A percentile compares a stretch with the other conserved stretches of the same genome.
Evolutionary conservation across 2,329 filamentous ascomycete genomes (phyloP).

Genomic region (Stachybotrys chartarum): DNA sequence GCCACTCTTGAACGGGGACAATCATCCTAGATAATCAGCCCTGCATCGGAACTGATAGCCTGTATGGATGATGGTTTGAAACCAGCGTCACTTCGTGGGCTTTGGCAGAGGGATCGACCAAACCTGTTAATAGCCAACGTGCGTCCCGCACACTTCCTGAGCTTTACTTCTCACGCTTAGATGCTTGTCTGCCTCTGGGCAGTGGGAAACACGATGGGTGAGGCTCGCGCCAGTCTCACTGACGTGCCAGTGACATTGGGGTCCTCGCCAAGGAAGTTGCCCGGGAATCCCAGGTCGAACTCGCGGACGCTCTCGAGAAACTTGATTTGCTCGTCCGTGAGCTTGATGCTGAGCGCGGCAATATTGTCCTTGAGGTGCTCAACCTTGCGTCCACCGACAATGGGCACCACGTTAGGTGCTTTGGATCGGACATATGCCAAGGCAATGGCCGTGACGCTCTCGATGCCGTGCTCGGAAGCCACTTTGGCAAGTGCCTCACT

Average conservation of each 20-base stretch:
- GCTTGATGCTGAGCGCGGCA: conserved; percentile 39
- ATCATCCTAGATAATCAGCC: too few relatives aligned
- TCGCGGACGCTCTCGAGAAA: conserved; percentile 44
- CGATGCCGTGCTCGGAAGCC: conserved; percentile 41
- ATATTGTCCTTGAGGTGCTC: conserved; percentile 50
- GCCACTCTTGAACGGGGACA: too few relatives aligned
- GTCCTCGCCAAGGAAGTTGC: conserved; percentile 4
- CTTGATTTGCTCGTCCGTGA: conserved; percentile 44
- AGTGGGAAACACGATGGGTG: too few relatives aligned
- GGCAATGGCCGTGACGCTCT: conserved; percentile 50
- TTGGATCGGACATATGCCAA: conserved; percentile 46
- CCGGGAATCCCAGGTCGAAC: conserved; percentile 47
- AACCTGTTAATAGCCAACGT: too few relatives aligned
- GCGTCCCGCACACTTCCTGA: too few relatives aligned
- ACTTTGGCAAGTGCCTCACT: conserved; percentile 54
- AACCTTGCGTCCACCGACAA: conserved; percentile 44
- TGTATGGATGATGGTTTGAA: too few relatives aligned
- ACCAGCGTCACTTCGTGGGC: too few relatives aligned
- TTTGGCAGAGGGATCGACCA: too few relatives aligned
- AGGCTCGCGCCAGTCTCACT: too few relatives aligned
- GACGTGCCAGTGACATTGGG: neutral
- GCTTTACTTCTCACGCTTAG: too few relatives aligned
- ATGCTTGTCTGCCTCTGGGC: too few relatives aligned
- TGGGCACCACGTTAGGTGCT: conserved; percentile 43
- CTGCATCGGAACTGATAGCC: too few relatives aligned